Evolutionary conservation across 176 grass and related monocot species (phyloP).

Genomic region (Hyparrhenia diplandra): DNA sequence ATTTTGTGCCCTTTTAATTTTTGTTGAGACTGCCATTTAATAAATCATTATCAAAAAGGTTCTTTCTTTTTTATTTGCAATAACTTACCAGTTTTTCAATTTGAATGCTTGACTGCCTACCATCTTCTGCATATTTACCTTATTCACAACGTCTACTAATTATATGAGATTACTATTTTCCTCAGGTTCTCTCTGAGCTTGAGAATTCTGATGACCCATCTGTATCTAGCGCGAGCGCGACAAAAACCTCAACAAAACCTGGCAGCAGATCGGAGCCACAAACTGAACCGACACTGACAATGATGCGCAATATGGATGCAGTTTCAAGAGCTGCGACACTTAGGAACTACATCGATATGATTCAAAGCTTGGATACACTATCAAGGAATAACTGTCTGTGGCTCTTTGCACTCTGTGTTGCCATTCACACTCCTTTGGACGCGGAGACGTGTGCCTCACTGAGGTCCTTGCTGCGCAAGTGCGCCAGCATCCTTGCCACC

Average conservation of each 20-base stretch:
- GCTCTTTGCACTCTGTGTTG: conserved; percentile 66
- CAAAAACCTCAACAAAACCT: conserved; percentile 15
- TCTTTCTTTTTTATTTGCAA: background rate
- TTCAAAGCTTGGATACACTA: conserved; percentile 48
- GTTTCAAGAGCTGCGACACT: conserved; percentile 60
- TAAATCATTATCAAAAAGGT: background rate
- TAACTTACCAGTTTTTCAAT: background rate
- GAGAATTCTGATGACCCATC: conserved; percentile 35
- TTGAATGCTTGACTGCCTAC: background rate
- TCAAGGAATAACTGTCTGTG: conserved; percentile 80
- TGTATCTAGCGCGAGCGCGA: background rate
- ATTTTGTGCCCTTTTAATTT: background rate
- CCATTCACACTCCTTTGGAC: conserved; percentile 53
- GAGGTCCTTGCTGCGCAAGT: conserved; percentile 68
- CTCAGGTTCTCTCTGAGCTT: conserved; percentile 45
- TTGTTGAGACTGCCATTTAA: background rate
- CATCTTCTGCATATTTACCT: background rate
- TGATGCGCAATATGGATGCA: conserved; percentile 55
- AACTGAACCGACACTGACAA: conserved; percentile 42
- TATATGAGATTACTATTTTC: background rate
- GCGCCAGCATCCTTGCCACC: conserved; percentile 37
- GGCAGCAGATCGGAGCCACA: conserved; percentile 25
- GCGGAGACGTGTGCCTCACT: conserved; percentile 64
- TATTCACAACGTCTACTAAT: background rate
- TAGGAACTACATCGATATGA: conserved; percentile 55